phyloP scores from a whole-genome alignment of 169 alveolate genomes.

The Plasmodium reichenowi region DNA sequence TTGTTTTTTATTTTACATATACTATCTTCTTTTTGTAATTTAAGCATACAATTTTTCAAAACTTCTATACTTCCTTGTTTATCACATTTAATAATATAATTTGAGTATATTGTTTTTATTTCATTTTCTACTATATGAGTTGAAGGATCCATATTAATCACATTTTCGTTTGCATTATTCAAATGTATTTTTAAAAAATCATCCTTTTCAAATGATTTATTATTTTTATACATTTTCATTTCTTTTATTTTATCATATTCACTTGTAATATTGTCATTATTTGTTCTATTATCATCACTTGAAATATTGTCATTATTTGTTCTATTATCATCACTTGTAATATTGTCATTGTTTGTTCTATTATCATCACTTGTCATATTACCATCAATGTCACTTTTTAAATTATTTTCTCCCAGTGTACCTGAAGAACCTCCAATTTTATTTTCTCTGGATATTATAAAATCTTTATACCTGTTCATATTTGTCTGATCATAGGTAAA shows the following conservation, averaged over 20 bases:
- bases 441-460: slow-evolving; percentile 10
- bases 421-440: too few relatives aligned
- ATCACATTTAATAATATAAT: slow-evolving; percentile 52
- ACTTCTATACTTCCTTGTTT: slow-evolving; percentile 69
- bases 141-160: neutral
- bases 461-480: slow-evolving; percentile 17
- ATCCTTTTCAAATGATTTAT: too few relatives aligned
- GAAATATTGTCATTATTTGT: neutral
- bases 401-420: neutral
- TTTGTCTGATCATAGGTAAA: neutral
- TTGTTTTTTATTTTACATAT: slow-evolving; percentile 36
- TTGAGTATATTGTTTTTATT: slow-evolving; percentile 21
- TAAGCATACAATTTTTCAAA: slow-evolving; percentile 27
- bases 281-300: neutral
- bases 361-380: neutral
- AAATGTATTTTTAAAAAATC: neutral
- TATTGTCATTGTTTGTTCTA: neutral
- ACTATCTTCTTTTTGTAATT: slow-evolving; percentile 27
- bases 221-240: too few relatives aligned
- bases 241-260: neutral
- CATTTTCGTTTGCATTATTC: neutral
- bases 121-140: neutral
- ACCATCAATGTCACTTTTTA: neutral
- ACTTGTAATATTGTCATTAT: neutral
- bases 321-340: neutral